Evolutionary conservation across 495 filamentous ascomycete species (phyloP), one percentile per base, ranked within the genome.

Genomic region (Chaetomium fimeti): DNA sequence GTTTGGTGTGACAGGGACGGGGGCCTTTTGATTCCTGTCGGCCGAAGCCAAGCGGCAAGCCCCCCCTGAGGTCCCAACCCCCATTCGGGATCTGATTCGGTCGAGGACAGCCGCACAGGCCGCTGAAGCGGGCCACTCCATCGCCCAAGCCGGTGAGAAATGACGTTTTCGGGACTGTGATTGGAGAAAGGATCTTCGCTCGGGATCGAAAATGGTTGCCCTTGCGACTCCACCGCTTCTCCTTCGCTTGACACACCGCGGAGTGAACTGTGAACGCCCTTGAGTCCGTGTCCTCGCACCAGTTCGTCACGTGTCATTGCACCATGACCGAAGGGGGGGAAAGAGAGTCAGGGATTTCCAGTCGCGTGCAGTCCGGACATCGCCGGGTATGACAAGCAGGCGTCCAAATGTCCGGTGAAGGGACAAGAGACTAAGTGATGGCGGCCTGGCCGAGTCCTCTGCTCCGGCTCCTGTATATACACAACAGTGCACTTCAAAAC

Each of bases 111-210:
- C 40, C 57, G 57, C 57, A 59, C 57, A 20, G 57, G 15, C 57
- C 16, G 18, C 43, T 22, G 55, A 56, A 58, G 24, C 5, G 56
- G 24, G 22, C 56, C n/a, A 13, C 54, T 57, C 24, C 27, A 13
- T 0, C 20, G 38, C 57, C 57, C 25, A 22, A 60, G 38, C 16
- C 22, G 18, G 43, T 5, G 16, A 15, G 32, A 6, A 32, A 60
- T 16, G 15, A 1, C 27, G 13, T 42, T 3, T 22, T 29, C 18
- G n/a, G 8, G 11, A 20, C 43, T 32, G 9, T 40, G 11, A 60
- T 60, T 60, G 58, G 58, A 24, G 9, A 2, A 25, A 27, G 12
- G 57, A 48, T 47, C 57, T 32, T 42, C 57, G 13, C 57, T n/a
- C 18, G 57, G 24, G 27, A 29, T 43, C 42, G 40, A 13, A 29